Conservation (phyloP, 495 filamentous ascomycete species). For the Hypoxylon rickii region DNA sequence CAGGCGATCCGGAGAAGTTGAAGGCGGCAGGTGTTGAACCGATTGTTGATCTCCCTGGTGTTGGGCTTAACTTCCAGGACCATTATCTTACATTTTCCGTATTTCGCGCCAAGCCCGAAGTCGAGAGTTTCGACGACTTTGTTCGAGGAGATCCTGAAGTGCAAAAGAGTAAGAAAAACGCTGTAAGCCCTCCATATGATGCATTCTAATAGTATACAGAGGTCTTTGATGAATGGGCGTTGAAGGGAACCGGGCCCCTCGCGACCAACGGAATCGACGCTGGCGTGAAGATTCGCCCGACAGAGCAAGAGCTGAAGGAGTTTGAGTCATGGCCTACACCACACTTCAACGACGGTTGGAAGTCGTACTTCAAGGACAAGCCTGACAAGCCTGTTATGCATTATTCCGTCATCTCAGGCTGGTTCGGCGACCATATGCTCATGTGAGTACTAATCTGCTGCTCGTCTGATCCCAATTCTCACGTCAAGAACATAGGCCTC, state of each 20-base stretch:
- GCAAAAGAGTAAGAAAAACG: constrained; percentile 55
- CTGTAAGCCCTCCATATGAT: background rate
- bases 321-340: constrained; percentile 69
- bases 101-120: constrained; percentile 75
- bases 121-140: constrained; percentile 82
- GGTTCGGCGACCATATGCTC: constrained; percentile 72
- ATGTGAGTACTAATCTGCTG: constrained; percentile 42
- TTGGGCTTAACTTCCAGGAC: constrained; percentile 84
- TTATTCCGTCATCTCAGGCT: constrained; percentile 70
- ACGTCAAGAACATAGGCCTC: constrained; percentile 50
- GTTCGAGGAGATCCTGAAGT: constrained; percentile 72
- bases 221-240: constrained; percentile 75
- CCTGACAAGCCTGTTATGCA: constrained; percentile 89
- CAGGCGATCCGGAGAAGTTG: constrained; percentile 72
- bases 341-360: constrained; percentile 72
- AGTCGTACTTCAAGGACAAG: constrained; percentile 83
- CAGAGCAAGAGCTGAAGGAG: constrained; percentile 67
- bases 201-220: constrained; percentile 34
- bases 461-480: background rate
- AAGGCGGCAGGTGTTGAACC: constrained; percentile 70
- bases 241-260: constrained; percentile 77
- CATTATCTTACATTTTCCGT: constrained; percentile 82
- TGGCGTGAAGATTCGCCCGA: constrained; percentile 79
- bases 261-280: constrained; percentile 87
- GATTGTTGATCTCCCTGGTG: constrained; percentile 76